Evolutionary conservation across 75 land plant species (phyloP).

Genomic region (Gnetum montanum): DNA sequence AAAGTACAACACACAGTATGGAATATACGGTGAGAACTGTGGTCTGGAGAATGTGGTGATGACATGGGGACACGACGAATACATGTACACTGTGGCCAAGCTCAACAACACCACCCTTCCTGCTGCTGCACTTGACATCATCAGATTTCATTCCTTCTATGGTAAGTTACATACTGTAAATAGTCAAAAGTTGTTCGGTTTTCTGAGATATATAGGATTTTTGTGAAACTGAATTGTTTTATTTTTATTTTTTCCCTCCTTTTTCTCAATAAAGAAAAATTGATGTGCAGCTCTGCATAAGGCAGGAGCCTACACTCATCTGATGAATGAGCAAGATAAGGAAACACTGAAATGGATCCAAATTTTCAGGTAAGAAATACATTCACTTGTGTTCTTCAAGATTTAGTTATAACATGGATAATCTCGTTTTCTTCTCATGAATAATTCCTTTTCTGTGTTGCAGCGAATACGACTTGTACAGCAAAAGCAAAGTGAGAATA

Average conservation of each 20-base stretch:
- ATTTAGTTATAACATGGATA: not conserved
- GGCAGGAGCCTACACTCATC: constrained; percentile 46
- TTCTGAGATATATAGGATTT: not conserved
- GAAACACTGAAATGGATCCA: constrained; percentile 69
- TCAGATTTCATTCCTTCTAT: constrained; percentile 85
- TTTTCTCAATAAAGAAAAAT: not conserved
- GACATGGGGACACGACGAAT: constrained; percentile 95
- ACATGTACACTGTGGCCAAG: constrained; percentile 87
- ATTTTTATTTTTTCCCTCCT: no score
- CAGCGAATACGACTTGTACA: constrained; percentile 90
- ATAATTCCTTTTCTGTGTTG: not conserved
- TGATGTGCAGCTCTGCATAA: constrained; percentile 51
- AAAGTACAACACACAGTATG: constrained; percentile 48
- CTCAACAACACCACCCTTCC: constrained; percentile 65
- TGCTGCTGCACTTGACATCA: constrained; percentile 71
- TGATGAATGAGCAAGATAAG: constrained; percentile 69
- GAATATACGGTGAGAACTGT: constrained; percentile 63
- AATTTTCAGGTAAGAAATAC: constrained; percentile 48
- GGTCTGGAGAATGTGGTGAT: constrained; percentile 75
- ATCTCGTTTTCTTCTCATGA: not conserved
- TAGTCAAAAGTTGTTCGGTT: not conserved
- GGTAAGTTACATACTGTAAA: constrained; percentile 25
- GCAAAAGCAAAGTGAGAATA: constrained; percentile 78
- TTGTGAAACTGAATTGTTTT: no score
- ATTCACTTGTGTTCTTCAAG: not conserved